These are phyloP conservation scores for Atkinsonella hypoxylon DNA, from an alignment of 2,329 filamentous ascomycete genomes.

Conservation along the genomic window DNA sequence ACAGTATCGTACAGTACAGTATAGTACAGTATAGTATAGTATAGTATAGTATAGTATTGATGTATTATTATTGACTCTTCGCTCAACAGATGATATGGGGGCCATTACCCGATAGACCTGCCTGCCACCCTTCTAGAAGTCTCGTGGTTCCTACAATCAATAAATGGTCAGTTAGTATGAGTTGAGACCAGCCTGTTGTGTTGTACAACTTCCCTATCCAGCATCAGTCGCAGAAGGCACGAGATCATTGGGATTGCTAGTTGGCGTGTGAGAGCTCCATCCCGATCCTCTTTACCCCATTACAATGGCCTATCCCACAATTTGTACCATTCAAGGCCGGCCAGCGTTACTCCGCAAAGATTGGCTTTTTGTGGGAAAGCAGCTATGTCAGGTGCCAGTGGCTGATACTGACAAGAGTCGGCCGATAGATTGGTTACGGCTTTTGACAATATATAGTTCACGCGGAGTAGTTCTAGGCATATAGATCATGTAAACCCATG, in stretches of 20 bases:
- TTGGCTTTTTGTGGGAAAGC: not conserved
- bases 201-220: not conserved
- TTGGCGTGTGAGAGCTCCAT: not conserved
- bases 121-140: conserved; percentile 22
- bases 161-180: not conserved
- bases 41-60: too few species aligned
- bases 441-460: conserved; percentile 2
- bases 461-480: too few species aligned
- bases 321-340: too few species aligned
- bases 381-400: not conserved
- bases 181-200: not conserved
- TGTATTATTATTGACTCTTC: too few species aligned
- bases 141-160: conserved; percentile 11
- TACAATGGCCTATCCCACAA: too few species aligned
- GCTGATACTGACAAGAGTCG: conserved; percentile 3
- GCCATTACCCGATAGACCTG: not conserved
- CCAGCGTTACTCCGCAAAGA: not conserved
- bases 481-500: too few species aligned
- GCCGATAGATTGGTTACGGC: conserved; percentile 6
- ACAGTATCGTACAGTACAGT: too few species aligned
- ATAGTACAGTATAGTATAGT: too few species aligned
- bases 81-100: too few species aligned
- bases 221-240: not conserved
- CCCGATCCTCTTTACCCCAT: not conserved
- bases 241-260: not conserved